Evolutionary conservation across 2,329 filamentous ascomycete species (phyloP), one percentile per base, ranked within the genome.

Genomic region (Penicillium expansum): DNA sequence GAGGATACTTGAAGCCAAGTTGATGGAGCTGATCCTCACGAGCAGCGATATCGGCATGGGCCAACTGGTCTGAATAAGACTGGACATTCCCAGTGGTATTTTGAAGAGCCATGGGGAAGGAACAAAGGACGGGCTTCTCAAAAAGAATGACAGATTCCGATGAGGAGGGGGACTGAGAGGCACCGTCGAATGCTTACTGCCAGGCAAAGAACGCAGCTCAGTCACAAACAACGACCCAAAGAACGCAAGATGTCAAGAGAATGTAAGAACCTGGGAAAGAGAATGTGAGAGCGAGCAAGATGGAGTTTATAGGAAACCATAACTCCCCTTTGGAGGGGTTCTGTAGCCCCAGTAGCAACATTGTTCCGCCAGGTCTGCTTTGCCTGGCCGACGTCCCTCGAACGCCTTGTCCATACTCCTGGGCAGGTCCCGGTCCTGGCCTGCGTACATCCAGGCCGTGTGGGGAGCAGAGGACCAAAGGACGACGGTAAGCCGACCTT

Each of bases 11-110:
- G 63, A 65, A 67, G 39, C 65, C 67, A 59, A 72, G 61, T 24
- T 71, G 70, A 51, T 74, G 71, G 24, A 72, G 61, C 53, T 71
- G 72, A 30, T 71, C 73, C 55, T 74, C 71, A 55, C 68, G 69
- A 47, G 65, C 65, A 44, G 60, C 55, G 30, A 62, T 50, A 57
- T 71, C 66, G 59, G 59, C 55, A 65, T 72, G 64, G 50, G 67
- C 59, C 47, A 70, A 50, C 56, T 57, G 63, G 58, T 74, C 73
- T 16, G 71, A 70, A 56, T 77, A 75, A 41, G 74, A 69, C 60
- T 77, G 76, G 53, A 71, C 70, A 65, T 78, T 78, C 49, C 76
- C 76, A 59, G 76, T 77, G 47, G 75, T 76, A 62, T 73, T 73
- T 59, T 76, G 74, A 42, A 76, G 65, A 63, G 69, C 72, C 74